These are phyloP conservation scores for Boletus patriciae DNA, from an alignment of 768 basidiomycete species.

Conservation along the genomic window DNA sequence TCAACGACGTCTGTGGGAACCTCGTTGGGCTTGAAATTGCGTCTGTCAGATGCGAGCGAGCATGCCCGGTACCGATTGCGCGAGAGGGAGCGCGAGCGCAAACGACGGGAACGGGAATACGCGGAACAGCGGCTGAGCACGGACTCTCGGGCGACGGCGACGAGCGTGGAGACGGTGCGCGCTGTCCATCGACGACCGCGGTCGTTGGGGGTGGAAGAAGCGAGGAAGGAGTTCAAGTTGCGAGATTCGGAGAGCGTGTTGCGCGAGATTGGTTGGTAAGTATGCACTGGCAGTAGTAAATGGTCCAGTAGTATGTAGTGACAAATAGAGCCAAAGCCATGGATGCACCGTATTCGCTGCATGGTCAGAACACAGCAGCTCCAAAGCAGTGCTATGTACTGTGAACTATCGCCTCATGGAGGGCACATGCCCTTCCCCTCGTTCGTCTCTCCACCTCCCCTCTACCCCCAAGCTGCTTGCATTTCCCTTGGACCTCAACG, in stretches of 20 bases:
- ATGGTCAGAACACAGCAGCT: too few relatives aligned
- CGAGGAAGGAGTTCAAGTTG: conserved; percentile 11
- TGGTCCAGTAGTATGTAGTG: too few relatives aligned
- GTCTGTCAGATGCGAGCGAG: conserved; percentile 28
- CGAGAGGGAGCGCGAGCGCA: conserved; percentile 22
- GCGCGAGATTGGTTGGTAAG: conserved; percentile 21
- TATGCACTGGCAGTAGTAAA: too few relatives aligned
- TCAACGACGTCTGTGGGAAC: conserved; percentile 5
- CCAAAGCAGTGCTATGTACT: too few relatives aligned
- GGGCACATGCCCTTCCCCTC: too few relatives aligned
- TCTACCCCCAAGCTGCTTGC: too few relatives aligned
- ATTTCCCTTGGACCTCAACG: too few relatives aligned
- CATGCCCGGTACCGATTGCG: conserved; percentile 21
- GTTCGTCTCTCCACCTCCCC: too few relatives aligned
- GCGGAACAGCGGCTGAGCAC: background rate
- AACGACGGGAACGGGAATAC: background rate
- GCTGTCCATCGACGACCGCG: too few relatives aligned
- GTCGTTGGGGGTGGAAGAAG: background rate
- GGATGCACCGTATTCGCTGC: too few relatives aligned
- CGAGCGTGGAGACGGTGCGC: background rate
- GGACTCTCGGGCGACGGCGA: background rate
- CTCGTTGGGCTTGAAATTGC: conserved; percentile 16
- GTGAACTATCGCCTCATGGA: too few relatives aligned
- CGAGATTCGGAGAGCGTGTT: conserved; percentile 24
- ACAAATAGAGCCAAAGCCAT: too few relatives aligned